A percentile compares a stretch with the other conserved stretches of the same genome.
phyloP scores from a whole-genome alignment of 2,329 filamentous ascomycete species.

The Penicillium oxalicum region DNA sequence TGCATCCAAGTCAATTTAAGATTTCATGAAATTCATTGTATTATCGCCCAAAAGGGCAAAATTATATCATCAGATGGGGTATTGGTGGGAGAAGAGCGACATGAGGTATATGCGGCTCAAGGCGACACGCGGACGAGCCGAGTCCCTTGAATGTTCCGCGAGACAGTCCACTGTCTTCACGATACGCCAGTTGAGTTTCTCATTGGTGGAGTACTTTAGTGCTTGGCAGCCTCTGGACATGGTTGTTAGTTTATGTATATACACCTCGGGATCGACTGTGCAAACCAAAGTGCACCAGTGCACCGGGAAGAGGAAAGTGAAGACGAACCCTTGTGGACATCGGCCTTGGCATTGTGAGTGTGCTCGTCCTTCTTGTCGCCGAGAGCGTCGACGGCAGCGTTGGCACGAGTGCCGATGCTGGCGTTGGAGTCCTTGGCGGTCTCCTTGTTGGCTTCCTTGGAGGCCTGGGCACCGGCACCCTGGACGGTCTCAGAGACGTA shows the following conservation, averaged over 20 bases:
- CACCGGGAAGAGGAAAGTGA: too few species aligned
- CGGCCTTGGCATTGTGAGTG: conserved; percentile 42
- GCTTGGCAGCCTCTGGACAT: conserved; percentile 12
- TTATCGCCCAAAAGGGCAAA: background rate
- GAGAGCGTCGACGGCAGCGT: conserved; percentile 48
- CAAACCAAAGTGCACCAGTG: too few species aligned
- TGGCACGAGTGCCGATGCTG: conserved; percentile 48
- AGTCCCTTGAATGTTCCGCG: background rate
- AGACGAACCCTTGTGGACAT: conserved; percentile 20
- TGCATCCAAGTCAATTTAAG: too few species aligned
- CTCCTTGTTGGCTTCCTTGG: conserved; percentile 66
- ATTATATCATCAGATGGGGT: conserved; percentile 2
- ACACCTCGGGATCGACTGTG: too few species aligned
- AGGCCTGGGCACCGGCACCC: conserved; percentile 50
- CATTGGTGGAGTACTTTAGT: conserved; percentile 4
- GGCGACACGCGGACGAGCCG: background rate
- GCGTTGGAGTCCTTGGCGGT: conserved; percentile 59
- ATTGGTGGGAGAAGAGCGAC: background rate
- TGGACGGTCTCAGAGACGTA: conserved; percentile 62
- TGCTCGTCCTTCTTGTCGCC: conserved; percentile 50
- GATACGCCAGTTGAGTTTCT: background rate
- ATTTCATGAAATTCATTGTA: too few species aligned
- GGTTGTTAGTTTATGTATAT: background rate
- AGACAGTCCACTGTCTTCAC: background rate
- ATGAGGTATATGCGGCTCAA: background rate